Conservation (phyloP, 768 basidiomycete species). For the Mycena venus region DNA sequence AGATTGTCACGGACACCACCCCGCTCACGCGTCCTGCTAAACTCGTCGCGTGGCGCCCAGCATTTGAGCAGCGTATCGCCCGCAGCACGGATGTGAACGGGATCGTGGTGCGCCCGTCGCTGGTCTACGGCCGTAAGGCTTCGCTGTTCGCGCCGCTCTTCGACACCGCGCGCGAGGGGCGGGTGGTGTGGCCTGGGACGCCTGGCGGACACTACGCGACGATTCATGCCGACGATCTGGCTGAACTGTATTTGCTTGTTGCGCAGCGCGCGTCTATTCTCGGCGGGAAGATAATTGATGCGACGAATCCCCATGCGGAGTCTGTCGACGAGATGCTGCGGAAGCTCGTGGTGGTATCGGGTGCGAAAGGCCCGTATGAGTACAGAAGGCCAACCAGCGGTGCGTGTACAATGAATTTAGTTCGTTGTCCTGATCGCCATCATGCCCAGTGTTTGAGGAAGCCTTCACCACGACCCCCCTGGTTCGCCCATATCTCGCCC, state of each 20-base stretch:
- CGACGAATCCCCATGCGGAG: constrained; percentile 54
- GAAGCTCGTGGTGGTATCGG: constrained; percentile 53
- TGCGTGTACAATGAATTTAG: constrained; percentile 37
- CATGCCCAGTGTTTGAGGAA: constrained; percentile 49
- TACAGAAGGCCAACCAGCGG: constrained; percentile 49
- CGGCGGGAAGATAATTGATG: constrained; percentile 56
- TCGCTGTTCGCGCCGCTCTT: constrained; percentile 53
- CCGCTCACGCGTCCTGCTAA: constrained; percentile 39
- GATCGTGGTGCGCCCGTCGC: constrained; percentile 58
- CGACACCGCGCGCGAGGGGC: constrained; percentile 43
- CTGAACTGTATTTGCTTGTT: constrained; percentile 55
- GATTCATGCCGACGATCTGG: constrained; percentile 61
- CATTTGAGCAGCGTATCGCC: constrained; percentile 48
- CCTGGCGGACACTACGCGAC: constrained; percentile 38
- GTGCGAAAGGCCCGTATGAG: constrained; percentile 50
- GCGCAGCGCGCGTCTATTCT: constrained; percentile 53
- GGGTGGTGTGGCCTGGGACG: constrained; percentile 34
- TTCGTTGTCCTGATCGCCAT: not conserved
- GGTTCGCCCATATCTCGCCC: constrained; percentile 53
- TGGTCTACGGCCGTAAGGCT: constrained; percentile 59
- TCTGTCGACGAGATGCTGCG: constrained; percentile 55
- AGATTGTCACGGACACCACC: constrained; percentile 45
- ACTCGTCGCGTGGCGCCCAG: constrained; percentile 50
- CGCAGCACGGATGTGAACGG: constrained; percentile 50
- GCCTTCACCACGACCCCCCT: constrained; percentile 48